Base-by-base conservation (phyloP, 805 yeast genomes). In the Barnettozyma vustinii region DNA sequence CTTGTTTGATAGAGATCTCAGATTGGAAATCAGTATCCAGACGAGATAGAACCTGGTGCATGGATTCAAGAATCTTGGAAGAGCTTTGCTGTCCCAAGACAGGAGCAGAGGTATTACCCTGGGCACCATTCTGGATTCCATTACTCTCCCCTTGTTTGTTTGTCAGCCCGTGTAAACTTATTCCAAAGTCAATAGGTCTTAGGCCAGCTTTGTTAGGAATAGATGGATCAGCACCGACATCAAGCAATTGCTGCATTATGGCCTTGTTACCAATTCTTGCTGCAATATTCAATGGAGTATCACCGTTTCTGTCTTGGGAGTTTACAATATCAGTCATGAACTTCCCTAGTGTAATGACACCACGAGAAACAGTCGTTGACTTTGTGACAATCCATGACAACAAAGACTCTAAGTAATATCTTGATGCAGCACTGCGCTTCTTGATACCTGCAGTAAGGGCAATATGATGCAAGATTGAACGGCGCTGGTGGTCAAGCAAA, bases 261-360 rank as follows among this genome's bases (percentile, higher is more conserved):
- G 85, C 81, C 42, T 81, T 79, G 63, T 87, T 86, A 9, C 96
- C 96, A 23, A 94, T 79, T 57, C 95, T 78, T 0, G 97, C 94
- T 0, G 96, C 95, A 48, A 94, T 87, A 62, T 91, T 96, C 52
- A 94, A 72, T 43, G 97, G 91, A 0, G 99, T 94, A 63, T 94
- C 97, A 23, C 99, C 99, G 59, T 91, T 91, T 47, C 81, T 73
- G 68, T 94, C 99, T 54, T 84, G 87, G n/a, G 86, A 85, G 63
- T 94, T 92, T 46, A 92, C 83, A 57, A 94, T 78, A 43, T 81
- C 79, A 16, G 77, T 71, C 71, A 84, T 82, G 55, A 84, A 80
- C 60, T 76, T 71, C 10, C 78, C 75, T 23, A 86, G 68, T 37
- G 79, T 70, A 43, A 77, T 66, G 16, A 72, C 69, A 37, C 77